These are phyloP conservation scores for Penicillium freii DNA, from an alignment of 2,329 filamentous ascomycete genomes.

Conservation along the genomic window DNA sequence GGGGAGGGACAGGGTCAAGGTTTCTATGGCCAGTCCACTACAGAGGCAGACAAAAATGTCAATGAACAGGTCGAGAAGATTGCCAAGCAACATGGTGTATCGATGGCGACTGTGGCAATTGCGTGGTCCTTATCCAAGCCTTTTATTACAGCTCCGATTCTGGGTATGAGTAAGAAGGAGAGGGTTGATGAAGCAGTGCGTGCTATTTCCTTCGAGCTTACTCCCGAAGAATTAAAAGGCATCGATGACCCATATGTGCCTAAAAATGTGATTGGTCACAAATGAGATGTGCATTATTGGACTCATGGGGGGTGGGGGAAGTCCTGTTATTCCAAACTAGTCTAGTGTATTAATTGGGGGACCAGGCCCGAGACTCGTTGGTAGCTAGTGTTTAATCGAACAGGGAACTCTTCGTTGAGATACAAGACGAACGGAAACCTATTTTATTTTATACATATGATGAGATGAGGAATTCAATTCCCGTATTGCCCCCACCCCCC, in stretches of 20 bases:
- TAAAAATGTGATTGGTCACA: constrained; percentile 19
- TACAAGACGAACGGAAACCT: too few species aligned
- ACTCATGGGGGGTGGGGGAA: not conserved
- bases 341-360: not conserved
- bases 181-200: constrained; percentile 56
- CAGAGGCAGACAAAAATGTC: constrained; percentile 36
- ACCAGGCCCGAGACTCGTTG: not conserved
- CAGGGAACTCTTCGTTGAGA: too few species aligned
- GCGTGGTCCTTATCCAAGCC: constrained; percentile 53
- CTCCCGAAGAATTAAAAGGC: constrained; percentile 56
- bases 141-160: constrained; percentile 31
- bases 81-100: constrained; percentile 53
- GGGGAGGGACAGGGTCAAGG: constrained; percentile 14
- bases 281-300: not conserved
- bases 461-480: too few species aligned
- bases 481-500: too few species aligned
- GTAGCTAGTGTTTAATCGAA: not conserved
- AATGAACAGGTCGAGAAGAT: constrained; percentile 55
- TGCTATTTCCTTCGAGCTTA: constrained; percentile 58
- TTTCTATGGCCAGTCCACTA: constrained; percentile 18
- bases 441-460: too few species aligned
- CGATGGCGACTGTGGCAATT: constrained; percentile 61
- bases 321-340: not conserved
- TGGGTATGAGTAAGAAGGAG: constrained; percentile 49
- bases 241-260: constrained; percentile 43